Base-by-base conservation (phyloP, 129 eudicot genomes). In the Helianthus tuberosus region DNA sequence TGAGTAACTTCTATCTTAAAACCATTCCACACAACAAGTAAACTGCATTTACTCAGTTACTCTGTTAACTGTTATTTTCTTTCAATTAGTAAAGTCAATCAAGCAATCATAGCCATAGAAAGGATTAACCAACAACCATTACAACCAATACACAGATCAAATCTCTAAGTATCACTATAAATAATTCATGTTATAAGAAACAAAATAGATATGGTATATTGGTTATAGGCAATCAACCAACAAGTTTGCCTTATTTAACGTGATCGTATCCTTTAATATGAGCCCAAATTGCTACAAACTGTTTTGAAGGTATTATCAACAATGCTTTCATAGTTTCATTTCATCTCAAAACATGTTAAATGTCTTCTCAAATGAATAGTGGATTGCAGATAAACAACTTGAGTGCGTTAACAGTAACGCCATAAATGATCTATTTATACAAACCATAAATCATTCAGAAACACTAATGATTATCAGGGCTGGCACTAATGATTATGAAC, bases 1-100 rank as follows among this genome's bases (percentile, higher is more conserved):
- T 23, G 1, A 54, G 65, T 53, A 65, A 32, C 73, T 75, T 39
- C 66, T 75, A 75, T 39, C 51, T 16, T 74, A 38, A 62, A 74
- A 49, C 36, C 27, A 48, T 48, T 74, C 25, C 23, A 35, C 20
- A 20, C 23, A 20, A 60, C 10, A 74, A 27, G 29, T 49, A 32
- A 74, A 74, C 38, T 62, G 52, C 48, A 64, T 32, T 62, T 48
- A 62, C 71, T 62, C 11, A 27, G 51, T 13, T 25, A 49, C 72
- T 38, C 44, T 14, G 61, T 11, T 49, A 14, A 49, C 64, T 38
- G 53, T 13, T 69, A 16, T 48, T 64, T 74, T 36, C 53, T 35
- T 74, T 74, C 50, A n/a, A 20, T 52, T 65, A 75, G 29, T 61
- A 66, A 54, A 17, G 14, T 75, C 23, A 47, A 54, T 66, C 36